A percentile compares a stretch with the other conserved stretches of the same genome.
Evolutionary conservation across 176 grass and related monocot genomes (phyloP).

Genomic region (Phoenix roebelenii): DNA sequence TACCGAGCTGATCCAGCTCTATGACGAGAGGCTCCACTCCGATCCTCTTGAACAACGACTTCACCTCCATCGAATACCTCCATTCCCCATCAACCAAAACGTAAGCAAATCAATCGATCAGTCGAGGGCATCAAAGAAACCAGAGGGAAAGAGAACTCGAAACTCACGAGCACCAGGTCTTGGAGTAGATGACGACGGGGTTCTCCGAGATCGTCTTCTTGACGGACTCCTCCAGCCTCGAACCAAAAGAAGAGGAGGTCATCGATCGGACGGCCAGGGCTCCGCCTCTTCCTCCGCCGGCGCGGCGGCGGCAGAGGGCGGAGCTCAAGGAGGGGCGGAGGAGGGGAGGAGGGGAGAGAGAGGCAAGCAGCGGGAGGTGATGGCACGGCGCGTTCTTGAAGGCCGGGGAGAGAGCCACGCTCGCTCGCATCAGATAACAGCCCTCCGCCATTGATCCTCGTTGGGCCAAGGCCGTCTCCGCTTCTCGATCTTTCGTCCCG

Average conservation of each 20-base stretch:
- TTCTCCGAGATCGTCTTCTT: constrained; percentile 55
- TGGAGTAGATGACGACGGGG: constrained; percentile 91
- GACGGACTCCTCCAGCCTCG: constrained; percentile 80
- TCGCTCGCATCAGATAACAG: no score
- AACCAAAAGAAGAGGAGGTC: constrained; percentile 42
- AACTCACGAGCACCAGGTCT: constrained; percentile 97
- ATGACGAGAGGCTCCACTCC: constrained; percentile 62
- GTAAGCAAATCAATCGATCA: neutral
- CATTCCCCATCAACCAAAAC: neutral
- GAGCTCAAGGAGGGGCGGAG: no score
- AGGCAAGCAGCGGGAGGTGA: neutral
- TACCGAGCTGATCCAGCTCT: constrained; percentile 86
- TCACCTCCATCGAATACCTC: constrained; percentile 90
- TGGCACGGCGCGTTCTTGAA: neutral
- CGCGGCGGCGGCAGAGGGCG: constrained; percentile 4
- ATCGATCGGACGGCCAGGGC: constrained; percentile 16
- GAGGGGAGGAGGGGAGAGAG: constrained; percentile 13
- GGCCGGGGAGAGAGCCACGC: constrained; percentile 13
- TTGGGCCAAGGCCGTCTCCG: no score
- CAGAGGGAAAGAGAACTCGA: no score
- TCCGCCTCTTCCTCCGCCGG: neutral
- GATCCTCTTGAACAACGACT: constrained; percentile 80
- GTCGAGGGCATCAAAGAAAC: no score
- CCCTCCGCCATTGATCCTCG: constrained; percentile 17
- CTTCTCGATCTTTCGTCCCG: no score